Evolutionary conservation across 306 rosid genomes (phyloP), one percentile per base, ranked within the genome.

Genomic region (Trifolium dubium): DNA sequence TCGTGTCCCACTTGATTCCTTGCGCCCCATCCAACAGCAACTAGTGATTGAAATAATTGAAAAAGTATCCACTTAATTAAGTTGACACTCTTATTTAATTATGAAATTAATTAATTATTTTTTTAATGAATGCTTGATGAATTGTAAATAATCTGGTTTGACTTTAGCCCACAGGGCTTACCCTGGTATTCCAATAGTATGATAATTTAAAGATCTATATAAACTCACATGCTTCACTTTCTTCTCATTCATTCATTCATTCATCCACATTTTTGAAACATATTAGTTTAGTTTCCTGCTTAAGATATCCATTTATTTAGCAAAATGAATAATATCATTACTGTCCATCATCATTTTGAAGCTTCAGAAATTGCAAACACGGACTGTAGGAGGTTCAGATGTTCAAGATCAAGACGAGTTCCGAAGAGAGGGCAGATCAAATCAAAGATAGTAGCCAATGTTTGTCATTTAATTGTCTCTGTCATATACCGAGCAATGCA

Each of bases 341-440:
- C 18, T 49, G 17, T 49, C 54, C 8, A 44, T 1, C 8, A 44
- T 1, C 50, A 44, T 44, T 44, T 44, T 44, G 50, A 44, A 12
- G 15, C 15, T 44, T 12, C 15, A n/a, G 54, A 49, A 49, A 49
- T 5, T n/a, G 54, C 9, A n/a, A 49, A n/a, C 32, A 71, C 51
- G 30, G 14, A 59, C 15, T 3, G 15, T 47, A 49, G n/a, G 12
- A 23, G 23, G 23, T 78, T 14, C 8, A 56, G 15, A 61, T 10
- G 12, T 19, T 51, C 29, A 15, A 18, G 58, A 51, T 54, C 64
- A 64, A 64, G 28, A 14, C 31, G 74, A 43, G 41, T 39, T 64
- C 75, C 80, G 0, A 81, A 30, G 67, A 71, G 84, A 64, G 84
- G 81, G 9, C 78, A 81, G 66, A 81, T 81, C 6, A 76, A 81